Base-by-base conservation (phyloP, 805 yeast genomes). In the Grigorovia humatica region DNA sequence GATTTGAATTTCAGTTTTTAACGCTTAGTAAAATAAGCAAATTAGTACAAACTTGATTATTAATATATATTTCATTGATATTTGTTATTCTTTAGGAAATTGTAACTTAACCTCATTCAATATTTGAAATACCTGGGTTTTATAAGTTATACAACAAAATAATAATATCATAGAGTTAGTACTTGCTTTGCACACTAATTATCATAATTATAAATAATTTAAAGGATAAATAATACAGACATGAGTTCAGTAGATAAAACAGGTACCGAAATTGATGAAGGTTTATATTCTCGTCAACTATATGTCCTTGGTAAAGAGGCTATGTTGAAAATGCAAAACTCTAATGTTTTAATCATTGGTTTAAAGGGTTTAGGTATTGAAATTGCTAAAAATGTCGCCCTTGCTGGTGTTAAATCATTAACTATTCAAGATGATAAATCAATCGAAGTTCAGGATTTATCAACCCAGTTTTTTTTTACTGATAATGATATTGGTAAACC, bases 291-390 rank as follows among this genome's bases (percentile, higher is more conserved):
- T 43, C 88, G 99, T 69, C 99, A 93, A 73, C 79, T 93, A 69
- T 88, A 91, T 62, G 99, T 93, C 49, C 72, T 93, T 57, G 99
- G 99, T 55, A 89, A 88, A 62, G 99, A 93, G 58, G 99, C 99
- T 49, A 93, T 93, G 99, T 74, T 90, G 61, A 87, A 88, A 69
- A 87, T 93, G 97, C 96, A 90, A 62, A 77, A 80, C 58, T 89
- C 98, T 27, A 88, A 86, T 61, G 96, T 93, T n/a, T 78, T 93
- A 48, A 76, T 93, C 47, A 80, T 90, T 56, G 99, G 99, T 3
- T 73, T 91, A 52, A 83, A 81, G 65, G 99, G 99, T 47, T 74
- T 93, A 47, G 99, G 99, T 63, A 78, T 88, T 44, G 99, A 93
- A 71, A 88, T 93, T 52, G 97, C 99, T 23, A 93, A 93, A 71